Percentiles rank a stretch among this genome's conserved stretches.
Conservation (phyloP, 768 basidiomycete species). For the Amanita brunnescens region DNA sequence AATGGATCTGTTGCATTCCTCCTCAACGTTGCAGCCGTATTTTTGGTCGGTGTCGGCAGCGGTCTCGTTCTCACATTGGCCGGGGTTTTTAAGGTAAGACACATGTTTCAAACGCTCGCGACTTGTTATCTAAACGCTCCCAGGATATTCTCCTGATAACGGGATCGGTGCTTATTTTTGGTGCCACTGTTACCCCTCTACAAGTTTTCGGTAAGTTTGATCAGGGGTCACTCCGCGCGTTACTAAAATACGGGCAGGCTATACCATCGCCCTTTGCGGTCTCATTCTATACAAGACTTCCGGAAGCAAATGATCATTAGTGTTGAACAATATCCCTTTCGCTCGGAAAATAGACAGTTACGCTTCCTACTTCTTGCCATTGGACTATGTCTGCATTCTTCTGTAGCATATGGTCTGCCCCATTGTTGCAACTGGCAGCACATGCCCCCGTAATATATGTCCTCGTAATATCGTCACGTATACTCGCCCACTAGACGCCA, state of each 20-base stretch:
- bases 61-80: slow-evolving; percentile 89
- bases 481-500: background rate
- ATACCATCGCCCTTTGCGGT: slow-evolving; percentile 80
- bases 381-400: background rate
- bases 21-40: slow-evolving; percentile 90
- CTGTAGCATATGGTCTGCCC: background rate
- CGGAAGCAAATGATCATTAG: slow-evolving; percentile 39
- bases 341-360: background rate
- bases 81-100: slow-evolving; percentile 79
- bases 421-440: background rate
- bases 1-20: slow-evolving; percentile 87
- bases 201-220: slow-evolving; percentile 66
- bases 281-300: slow-evolving; percentile 80
- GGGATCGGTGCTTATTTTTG: slow-evolving; percentile 83
- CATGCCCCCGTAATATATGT: background rate
- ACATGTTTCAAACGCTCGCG: no score
- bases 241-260: slow-evolving; percentile 41
- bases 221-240: background rate
- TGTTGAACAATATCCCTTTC: background rate
- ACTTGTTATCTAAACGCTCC: background rate
- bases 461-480: background rate
- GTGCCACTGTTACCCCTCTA: slow-evolving; percentile 67
- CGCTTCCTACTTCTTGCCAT: background rate
- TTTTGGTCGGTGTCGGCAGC: slow-evolving; percentile 82
- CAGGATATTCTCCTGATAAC: slow-evolving; percentile 92